Conservation (phyloP, 495 filamentous ascomycete genomes). For the Friedmanniomyces simplex region DNA sequence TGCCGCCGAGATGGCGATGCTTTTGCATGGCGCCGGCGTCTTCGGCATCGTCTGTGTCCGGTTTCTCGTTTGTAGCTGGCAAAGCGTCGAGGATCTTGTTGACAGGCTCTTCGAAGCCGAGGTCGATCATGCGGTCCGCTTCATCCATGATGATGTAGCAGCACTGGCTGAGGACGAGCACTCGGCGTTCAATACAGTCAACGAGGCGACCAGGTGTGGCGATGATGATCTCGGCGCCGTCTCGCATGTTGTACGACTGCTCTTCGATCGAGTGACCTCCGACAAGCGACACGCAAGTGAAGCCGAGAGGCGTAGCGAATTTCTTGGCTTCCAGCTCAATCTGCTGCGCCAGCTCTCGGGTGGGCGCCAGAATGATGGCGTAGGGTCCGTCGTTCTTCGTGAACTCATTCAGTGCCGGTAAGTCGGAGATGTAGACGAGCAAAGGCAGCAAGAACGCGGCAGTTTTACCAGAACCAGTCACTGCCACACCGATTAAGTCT, state of each 20-base stretch:
- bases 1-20: slow-evolving; percentile 65
- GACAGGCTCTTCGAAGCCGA: slow-evolving; percentile 94
- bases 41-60: slow-evolving; percentile 89
- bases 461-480: slow-evolving; percentile 98
- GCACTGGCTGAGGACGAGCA: slow-evolving; percentile 86
- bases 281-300: slow-evolving; percentile 93
- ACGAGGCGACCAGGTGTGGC: slow-evolving; percentile 95
- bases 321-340: slow-evolving; percentile 93
- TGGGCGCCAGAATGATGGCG: slow-evolving; percentile 90
- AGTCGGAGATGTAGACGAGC: slow-evolving; percentile 90
- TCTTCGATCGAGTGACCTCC: slow-evolving; percentile 94
- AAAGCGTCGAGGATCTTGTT: slow-evolving; percentile 99
- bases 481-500: slow-evolving; percentile 94
- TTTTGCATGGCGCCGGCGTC: slow-evolving; percentile 73
- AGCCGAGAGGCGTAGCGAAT: slow-evolving; percentile 82
- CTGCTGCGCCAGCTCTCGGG: slow-evolving; percentile 96
- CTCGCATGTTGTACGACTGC: slow-evolving; percentile 83
- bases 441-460: slow-evolving; percentile 90
- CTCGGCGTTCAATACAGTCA: slow-evolving; percentile 88
- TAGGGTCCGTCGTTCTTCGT: slow-evolving; percentile 96
- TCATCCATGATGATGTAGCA: slow-evolving; percentile 99
- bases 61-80: slow-evolving; percentile 89
- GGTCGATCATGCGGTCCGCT: slow-evolving; percentile 98
- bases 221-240: slow-evolving; percentile 97
- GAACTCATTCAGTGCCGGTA: slow-evolving; percentile 72